Evolutionary conservation across 2,329 filamentous ascomycete genomes (phyloP), one percentile per base, ranked within the genome.

Genomic region (Karstenula rhodostoma): DNA sequence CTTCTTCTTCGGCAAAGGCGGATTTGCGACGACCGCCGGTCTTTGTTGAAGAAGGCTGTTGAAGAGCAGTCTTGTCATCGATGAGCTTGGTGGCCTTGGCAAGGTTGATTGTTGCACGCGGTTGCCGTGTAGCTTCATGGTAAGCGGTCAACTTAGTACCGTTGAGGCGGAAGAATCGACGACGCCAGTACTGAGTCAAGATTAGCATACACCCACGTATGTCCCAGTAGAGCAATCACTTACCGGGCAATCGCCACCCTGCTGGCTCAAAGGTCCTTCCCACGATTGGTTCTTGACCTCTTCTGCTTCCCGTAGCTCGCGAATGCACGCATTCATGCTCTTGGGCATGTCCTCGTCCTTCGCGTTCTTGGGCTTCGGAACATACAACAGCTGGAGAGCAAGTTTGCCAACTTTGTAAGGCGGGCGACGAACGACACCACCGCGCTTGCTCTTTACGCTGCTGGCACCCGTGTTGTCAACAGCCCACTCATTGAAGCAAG

Each of bases 401-500:
- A 99, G 85, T 81, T 97, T 97, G 67, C 94, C 95, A 72, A 99
- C 89, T 79, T 94, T 93, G 82, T 99, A 99, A n/a, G 95, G 95
- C 13, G 95, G 94, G 55, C 91, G 83, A 33, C 86, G 88, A 60
- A 95, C 90, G 44, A 93, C 87, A 55, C 92, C 86, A 17, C 87
- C 84, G 46, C 78, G 91, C 87, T 98, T 98, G 84, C 92, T 97
- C 85, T 96, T 96, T 64, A 97, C 90, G 78, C 93, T 97, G 72
- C 89, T 96, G 62, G 90, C 90, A 25, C 84, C 84, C 59, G 80
- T 88, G 68, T 95, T 92, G 75, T 99, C 95, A 3, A 91, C 89
- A 0, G 95, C 95, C 95, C 95, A 99, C 81, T 99, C 95, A 73
- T 99, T 99, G 86, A 98, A 99, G 79, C 93, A 96, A 19, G 93